Evolutionary conservation across 148 eudicot genomes (phyloP).

Genomic region (Chenopodium album): DNA sequence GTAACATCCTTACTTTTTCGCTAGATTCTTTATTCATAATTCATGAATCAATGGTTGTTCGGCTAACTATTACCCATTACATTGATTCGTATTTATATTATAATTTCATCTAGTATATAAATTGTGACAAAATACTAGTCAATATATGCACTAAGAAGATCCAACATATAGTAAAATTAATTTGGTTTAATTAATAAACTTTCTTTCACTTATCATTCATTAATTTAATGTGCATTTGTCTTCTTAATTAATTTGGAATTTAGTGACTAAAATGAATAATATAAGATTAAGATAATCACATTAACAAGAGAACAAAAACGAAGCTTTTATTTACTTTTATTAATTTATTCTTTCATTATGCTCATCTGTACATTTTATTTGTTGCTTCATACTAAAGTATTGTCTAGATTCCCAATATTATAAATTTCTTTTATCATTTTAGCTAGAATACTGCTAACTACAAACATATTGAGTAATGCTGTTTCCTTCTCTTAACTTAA

Average conservation of each 20-base stretch:
- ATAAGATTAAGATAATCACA: not conserved
- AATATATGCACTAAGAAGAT: constrained; percentile 3
- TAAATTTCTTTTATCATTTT: not conserved
- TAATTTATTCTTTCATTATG: too few relatives aligned
- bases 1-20: not conserved
- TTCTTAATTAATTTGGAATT: not conserved
- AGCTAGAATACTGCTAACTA: too few relatives aligned
- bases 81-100: not conserved
- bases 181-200: constrained; percentile 5
- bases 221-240: not conserved
- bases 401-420: not conserved
- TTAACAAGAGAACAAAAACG: not conserved
- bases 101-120: too few relatives aligned
- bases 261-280: not conserved
- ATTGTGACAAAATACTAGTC: constrained; percentile 16
- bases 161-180: not conserved
- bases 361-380: too few relatives aligned
- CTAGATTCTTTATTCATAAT: constrained; percentile 8
- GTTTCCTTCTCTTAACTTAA: too few relatives aligned
- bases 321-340: not conserved
- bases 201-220: not conserved
- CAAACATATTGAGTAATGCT: too few relatives aligned
- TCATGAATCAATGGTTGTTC: constrained; percentile 18
- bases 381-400: not conserved
- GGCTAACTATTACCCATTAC: constrained; percentile 10